Base-by-base conservation (phyloP, 495 filamentous ascomycete species). In the Tirmania nivea region DNA sequence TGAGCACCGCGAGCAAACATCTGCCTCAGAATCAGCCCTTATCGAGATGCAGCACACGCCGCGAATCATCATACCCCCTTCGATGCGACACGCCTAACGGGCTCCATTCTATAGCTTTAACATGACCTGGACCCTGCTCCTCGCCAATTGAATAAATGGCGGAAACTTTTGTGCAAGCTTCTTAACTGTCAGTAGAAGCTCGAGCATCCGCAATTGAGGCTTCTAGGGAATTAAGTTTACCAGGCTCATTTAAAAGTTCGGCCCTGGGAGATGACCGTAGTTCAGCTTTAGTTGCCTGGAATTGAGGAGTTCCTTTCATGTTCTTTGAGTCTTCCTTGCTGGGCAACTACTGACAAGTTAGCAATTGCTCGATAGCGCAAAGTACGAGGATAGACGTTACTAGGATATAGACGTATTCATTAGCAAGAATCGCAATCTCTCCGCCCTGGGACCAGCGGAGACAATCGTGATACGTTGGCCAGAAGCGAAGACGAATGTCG, bases 361-460 rank as follows among this genome's bases (percentile, higher is more conserved):
- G 25, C 25, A 31, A 31, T 31, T 31, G 2, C 25, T 31, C 1
- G n/a, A 5, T 31, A 5, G 25, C 7, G 25, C 4, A 19, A 16
- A 36, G 10, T 16, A 14, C 8, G 8, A 8, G 16, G 12, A 42
- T 8, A 60, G 67, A 31, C 25, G 25, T 34, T 53, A 76, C 73
- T 52, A 80, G 60, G 37, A 81, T 67, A 21, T 77, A 66, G 34
- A 81, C 72, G 56, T 73, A 63, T 57, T 80, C 78, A 19, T 74
- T 73, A 8, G 73, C 72, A 8, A 73, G 74, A 49, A 81, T 58
- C 7, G 79, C 78, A 16, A 83, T 65, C 52, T 79, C 73, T 34
- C 76, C 76, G 62, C 81, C 78, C 35, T 68, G 59, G 0, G 79
- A 81, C 77, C 79, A 83, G 48, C 70, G 66, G 11, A 81, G 66